Conservation (phyloP, 2,329 filamentous ascomycete species). For the Xylariaceae sp. region DNA sequence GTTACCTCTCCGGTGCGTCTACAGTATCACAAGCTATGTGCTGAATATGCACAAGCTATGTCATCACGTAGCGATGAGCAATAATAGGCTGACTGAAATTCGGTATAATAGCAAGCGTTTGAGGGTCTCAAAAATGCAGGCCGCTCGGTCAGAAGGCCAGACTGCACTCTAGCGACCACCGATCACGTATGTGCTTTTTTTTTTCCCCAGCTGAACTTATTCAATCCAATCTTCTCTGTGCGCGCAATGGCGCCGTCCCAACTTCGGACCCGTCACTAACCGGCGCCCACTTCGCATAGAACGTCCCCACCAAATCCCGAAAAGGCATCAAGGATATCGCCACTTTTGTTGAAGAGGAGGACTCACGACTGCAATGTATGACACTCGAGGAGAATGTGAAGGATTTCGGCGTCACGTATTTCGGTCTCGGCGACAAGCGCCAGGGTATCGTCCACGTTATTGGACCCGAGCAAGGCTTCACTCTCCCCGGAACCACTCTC, state of each 20-base stretch:
- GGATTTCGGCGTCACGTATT: conserved; percentile 94
- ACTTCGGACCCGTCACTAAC: conserved; percentile 2
- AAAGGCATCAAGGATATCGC: conserved; percentile 92
- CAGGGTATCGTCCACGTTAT: conserved; percentile 99
- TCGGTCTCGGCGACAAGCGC: conserved; percentile 91
- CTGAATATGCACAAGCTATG: neutral
- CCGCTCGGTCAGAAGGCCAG: conserved; percentile 83
- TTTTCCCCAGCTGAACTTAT: neutral
- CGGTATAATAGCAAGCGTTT: conserved; percentile 73
- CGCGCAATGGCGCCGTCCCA: neutral
- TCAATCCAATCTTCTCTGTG: neutral
- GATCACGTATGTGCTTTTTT: conserved; percentile 74
- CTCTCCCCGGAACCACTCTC: conserved; percentile 90
- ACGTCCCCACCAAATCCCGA: conserved; percentile 85
- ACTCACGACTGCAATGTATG: conserved; percentile 88
- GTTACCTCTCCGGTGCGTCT: conserved; percentile 84
- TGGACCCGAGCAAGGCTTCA: conserved; percentile 97
- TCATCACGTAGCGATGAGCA: neutral
- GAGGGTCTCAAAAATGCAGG: conserved; percentile 89
- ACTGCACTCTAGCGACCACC: conserved; percentile 94
- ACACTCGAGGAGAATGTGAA: conserved; percentile 97
- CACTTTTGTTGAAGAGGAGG: conserved; percentile 90
- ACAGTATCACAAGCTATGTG: neutral
- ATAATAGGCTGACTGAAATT: conserved; percentile 10
- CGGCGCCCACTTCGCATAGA: conserved; percentile 46